These are phyloP conservation scores for Talaromyces sp. DNA, from an alignment of 2,329 filamentous ascomycete genomes.

Conservation along the genomic window DNA sequence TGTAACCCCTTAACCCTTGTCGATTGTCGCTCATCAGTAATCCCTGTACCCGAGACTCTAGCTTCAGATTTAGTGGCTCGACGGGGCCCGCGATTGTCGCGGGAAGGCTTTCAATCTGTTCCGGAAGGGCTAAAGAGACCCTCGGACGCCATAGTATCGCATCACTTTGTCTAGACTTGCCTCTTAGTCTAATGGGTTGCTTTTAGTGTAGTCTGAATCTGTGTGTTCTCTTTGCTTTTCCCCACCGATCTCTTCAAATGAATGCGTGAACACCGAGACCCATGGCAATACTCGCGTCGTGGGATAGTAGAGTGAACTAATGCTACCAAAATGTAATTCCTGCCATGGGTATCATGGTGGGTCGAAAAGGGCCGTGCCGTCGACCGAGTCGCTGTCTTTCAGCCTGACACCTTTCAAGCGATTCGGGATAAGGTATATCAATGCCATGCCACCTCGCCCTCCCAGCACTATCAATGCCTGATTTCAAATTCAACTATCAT, in stretches of 20 bases:
- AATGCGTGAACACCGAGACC: neutral
- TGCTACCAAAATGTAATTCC: neutral
- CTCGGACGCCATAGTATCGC: constrained; percentile 2
- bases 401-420: constrained; percentile 4
- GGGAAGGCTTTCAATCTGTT: constrained; percentile 3
- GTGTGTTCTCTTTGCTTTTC: constrained; percentile 1
- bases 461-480: neutral
- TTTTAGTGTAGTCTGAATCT: constrained; percentile 12
- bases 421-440: constrained; percentile 6
- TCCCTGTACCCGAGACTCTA: constrained; percentile 1
- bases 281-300: neutral
- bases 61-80: constrained; percentile 3
- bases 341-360: neutral
- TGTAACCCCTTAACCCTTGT: constrained; percentile 7
- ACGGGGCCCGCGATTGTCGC: neutral
- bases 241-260: neutral
- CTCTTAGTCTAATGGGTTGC: neutral
- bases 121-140: neutral
- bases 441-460: constrained; percentile 4
- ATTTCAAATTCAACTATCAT: neutral
- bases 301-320: neutral
- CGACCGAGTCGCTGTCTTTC: neutral
- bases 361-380: constrained; percentile 8
- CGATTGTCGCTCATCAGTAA: neutral
- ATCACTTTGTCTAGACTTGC: constrained; percentile 10